Percentiles rank a stretch among this genome's conserved stretches.
Evolutionary conservation across 371 early-diverging fungal genomes (phyloP).

Genomic region (Cokeromyces recurvatus): DNA sequence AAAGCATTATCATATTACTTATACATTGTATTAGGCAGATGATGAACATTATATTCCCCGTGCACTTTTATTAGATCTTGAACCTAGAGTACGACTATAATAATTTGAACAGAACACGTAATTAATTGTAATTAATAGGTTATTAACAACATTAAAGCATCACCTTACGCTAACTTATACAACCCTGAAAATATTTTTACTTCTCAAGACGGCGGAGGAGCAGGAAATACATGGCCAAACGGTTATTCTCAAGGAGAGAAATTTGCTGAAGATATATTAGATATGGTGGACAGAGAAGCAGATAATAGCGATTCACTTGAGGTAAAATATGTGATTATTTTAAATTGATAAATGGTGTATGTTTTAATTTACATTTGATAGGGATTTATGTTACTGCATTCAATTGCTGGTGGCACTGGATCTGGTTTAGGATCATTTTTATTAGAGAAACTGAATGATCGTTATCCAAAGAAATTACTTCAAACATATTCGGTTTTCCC

Average conservation of each 20-base stretch:
- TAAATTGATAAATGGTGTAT: neutral
- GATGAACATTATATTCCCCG: conserved; percentile 95
- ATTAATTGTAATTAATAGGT: conserved; percentile 40
- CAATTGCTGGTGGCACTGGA: conserved; percentile 98
- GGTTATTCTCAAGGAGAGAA: conserved; percentile 83
- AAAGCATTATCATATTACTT: too few species aligned
- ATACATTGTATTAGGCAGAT: conserved; percentile 70
- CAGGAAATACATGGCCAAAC: conserved; percentile 95
- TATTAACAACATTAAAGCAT: conserved; percentile 65
- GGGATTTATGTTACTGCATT: conserved; percentile 89
- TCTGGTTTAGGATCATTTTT: conserved; percentile 92
- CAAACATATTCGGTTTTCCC: conserved; percentile 99
- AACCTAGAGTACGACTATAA: conserved; percentile 75
- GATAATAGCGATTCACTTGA: conserved; percentile 92
- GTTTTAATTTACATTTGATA: conserved; percentile 9
- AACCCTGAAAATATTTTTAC: conserved; percentile 91
- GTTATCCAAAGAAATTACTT: conserved; percentile 97
- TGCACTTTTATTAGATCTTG: conserved; percentile 87
- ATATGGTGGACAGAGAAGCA: conserved; percentile 93
- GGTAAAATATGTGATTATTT: conserved; percentile 23
- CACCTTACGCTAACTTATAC: conserved; percentile 76
- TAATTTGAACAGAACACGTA: neutral
- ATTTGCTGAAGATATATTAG: conserved; percentile 80
- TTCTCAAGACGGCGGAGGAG: conserved; percentile 91
- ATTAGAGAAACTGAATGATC: conserved; percentile 85